These are phyloP conservation scores for Powellomyces hirtus DNA, from an alignment of 192 early-diverging fungal species.

Conservation along the genomic window DNA sequence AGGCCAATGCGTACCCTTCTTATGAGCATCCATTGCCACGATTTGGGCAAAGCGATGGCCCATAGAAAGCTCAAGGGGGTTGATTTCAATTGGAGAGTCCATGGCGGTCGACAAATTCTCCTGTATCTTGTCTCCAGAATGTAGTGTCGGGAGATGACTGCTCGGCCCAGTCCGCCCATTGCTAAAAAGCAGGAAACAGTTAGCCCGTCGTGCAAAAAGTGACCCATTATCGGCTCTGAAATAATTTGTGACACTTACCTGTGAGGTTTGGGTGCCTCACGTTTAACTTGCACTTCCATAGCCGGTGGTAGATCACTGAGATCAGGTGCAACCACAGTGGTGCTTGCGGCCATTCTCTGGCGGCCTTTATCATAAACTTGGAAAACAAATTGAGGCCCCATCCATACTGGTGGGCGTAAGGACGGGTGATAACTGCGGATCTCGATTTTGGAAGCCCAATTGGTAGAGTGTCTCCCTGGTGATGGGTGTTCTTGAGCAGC, in stretches of 20 bases:
- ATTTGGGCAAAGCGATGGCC: neutral
- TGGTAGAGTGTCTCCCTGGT: neutral
- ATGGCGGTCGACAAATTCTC: conserved; percentile 20
- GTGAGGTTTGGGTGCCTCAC: conserved; percentile 28
- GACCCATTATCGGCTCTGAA: neutral
- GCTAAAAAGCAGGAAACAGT: too few species aligned
- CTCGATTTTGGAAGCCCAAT: conserved; percentile 36
- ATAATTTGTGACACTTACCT: conserved; percentile 1
- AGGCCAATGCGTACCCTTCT: neutral
- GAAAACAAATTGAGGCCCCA: conserved; percentile 35
- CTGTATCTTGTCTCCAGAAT: neutral
- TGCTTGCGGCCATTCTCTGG: neutral
- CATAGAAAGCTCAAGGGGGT: too few species aligned
- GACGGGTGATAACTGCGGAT: conserved; percentile 26
- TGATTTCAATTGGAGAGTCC: conserved; percentile 9
- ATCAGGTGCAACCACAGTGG: conserved; percentile 4
- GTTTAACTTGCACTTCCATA: neutral
- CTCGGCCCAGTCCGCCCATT: neutral
- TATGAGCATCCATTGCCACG: neutral
- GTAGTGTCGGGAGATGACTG: conserved; percentile 10
- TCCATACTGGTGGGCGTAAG: conserved; percentile 32
- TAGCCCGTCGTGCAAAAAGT: neutral
- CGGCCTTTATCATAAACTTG: conserved; percentile 13
- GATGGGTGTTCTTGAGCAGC: neutral
- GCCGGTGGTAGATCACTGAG: conserved; percentile 23